Evolutionary conservation across 768 basidiomycete species (phyloP).

Genomic region (Naganishia friedmannii): DNA sequence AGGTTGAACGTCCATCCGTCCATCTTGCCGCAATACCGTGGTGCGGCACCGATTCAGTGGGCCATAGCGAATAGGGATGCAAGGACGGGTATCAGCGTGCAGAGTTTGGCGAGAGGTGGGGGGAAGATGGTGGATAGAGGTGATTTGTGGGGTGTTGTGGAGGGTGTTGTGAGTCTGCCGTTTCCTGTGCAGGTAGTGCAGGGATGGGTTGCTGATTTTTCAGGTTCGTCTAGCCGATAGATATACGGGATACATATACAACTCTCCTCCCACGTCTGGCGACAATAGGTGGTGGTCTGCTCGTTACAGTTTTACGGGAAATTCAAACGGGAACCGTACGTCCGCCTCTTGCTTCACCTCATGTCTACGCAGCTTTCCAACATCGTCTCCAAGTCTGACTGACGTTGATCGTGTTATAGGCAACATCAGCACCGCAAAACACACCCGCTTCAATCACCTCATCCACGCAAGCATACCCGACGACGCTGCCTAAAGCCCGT

Average conservation of each 20-base stretch:
- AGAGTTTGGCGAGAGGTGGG: conserved; percentile 61
- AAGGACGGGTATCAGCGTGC: conserved; percentile 74
- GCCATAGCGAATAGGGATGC: conserved; percentile 60
- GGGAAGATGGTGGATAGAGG: conserved; percentile 71
- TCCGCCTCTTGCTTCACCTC: conserved; percentile 8
- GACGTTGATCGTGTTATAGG: conserved; percentile 51
- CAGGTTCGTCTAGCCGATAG: conserved; percentile 56
- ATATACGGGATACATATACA: conserved; percentile 59
- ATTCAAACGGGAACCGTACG: conserved; percentile 62
- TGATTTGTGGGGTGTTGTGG: conserved; percentile 60
- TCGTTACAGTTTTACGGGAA: conserved; percentile 68
- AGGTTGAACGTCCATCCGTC: conserved; percentile 88
- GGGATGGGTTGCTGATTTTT: background rate
- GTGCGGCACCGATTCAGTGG: conserved; percentile 85
- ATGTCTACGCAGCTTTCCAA: background rate
- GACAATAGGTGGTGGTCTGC: conserved; percentile 63
- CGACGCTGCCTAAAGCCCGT: conserved; percentile 44
- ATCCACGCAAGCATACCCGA: too few relatives aligned
- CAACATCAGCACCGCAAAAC: conserved; percentile 57
- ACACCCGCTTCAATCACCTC: background rate
- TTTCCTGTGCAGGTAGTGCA: background rate
- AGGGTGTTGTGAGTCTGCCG: conserved; percentile 58
- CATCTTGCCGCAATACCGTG: conserved; percentile 78
- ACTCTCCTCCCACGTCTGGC: conserved; percentile 64
- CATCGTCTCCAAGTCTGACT: conserved; percentile 6